Percentiles rank a stretch among this genome's conserved stretches.
Evolutionary conservation across 1,284 basidiomycete species (phyloP).

Genomic region (Trametes hirsuta): DNA sequence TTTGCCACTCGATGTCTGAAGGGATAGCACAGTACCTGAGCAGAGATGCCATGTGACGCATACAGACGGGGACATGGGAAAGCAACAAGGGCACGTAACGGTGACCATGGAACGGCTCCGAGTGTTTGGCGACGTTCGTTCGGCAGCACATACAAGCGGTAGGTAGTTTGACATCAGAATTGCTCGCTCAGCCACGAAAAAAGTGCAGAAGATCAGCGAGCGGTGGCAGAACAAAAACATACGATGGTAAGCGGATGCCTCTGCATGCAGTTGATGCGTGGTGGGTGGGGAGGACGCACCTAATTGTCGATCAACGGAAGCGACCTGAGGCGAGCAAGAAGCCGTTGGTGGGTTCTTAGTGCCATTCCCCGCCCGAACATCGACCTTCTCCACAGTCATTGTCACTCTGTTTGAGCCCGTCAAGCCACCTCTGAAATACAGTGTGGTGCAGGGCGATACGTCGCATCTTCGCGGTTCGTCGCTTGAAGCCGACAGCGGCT

Average conservation of each 20-base stretch:
- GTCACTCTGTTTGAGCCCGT: neutral
- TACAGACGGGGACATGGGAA: neutral
- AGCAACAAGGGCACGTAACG: neutral
- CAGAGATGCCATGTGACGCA: no score
- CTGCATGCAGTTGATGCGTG: neutral
- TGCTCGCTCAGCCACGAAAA: neutral
- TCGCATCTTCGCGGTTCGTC: neutral
- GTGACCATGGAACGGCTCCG: neutral
- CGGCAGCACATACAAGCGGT: neutral
- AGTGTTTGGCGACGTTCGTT: neutral
- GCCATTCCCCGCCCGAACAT: no score
- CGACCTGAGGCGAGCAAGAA: no score
- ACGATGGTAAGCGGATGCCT: neutral
- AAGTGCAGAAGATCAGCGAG: neutral
- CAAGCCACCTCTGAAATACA: neutral
- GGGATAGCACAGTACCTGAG: no score
- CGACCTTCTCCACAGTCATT: no score
- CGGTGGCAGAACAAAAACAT: neutral
- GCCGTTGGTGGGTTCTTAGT: no score
- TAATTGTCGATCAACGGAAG: no score
- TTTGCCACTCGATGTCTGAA: no score
- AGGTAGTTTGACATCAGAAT: constrained; percentile 2
- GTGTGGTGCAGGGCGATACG: neutral
- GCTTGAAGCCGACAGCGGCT: neutral
- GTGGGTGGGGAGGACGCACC: neutral